phyloP scores from a whole-genome alignment of 371 early-diverging fungal species.

The Polyrhizophydium stewartii region DNA sequence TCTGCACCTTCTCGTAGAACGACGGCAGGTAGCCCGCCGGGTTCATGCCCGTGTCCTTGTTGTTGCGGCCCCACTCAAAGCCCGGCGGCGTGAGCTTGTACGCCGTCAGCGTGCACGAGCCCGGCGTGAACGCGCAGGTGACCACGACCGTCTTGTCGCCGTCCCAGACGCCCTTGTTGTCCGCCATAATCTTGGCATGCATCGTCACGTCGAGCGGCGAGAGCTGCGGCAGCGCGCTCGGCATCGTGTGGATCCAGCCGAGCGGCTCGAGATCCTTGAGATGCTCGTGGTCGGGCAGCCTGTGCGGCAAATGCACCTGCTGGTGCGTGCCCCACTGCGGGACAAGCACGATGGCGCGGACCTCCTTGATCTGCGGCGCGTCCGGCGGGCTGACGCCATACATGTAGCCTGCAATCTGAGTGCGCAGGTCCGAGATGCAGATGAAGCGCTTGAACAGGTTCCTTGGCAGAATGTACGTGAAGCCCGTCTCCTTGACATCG shows the following conservation, averaged over 20 bases:
- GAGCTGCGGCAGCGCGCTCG: slow-evolving; percentile 87
- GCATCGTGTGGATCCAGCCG: slow-evolving; percentile 97
- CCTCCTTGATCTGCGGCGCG: slow-evolving; percentile 93
- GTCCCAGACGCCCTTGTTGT: slow-evolving; percentile 85
- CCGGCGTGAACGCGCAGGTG: slow-evolving; percentile 95
- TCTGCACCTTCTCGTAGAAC: slow-evolving; percentile 93
- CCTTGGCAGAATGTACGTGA: slow-evolving; percentile 95
- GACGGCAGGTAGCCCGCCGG: slow-evolving; percentile 85
- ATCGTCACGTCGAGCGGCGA: slow-evolving; percentile 88
- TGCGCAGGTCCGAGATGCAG: slow-evolving; percentile 89
- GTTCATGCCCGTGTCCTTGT: slow-evolving; percentile 57
- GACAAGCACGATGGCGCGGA: slow-evolving; percentile 90
- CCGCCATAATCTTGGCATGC: slow-evolving; percentile 83
- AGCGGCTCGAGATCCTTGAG: slow-evolving; percentile 88
- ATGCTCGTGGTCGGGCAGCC: slow-evolving; percentile 86
- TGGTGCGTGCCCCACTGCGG: slow-evolving; percentile 97
- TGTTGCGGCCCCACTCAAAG: slow-evolving; percentile 88
- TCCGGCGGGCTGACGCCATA: slow-evolving; percentile 93
- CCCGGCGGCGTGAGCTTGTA: slow-evolving; percentile 94
- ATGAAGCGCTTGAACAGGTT: slow-evolving; percentile 95
- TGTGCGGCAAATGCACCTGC: slow-evolving; percentile 85
- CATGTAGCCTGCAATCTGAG: slow-evolving; percentile 92
- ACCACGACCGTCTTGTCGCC: slow-evolving; percentile 87
- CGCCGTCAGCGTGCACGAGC: slow-evolving; percentile 92
- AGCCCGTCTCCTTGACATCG: slow-evolving; percentile 88